Percentiles rank a stretch among this genome's conserved stretches.
Evolutionary conservation across 2,329 filamentous ascomycete species (phyloP).

Genomic region (Epichloe gansuensis): DNA sequence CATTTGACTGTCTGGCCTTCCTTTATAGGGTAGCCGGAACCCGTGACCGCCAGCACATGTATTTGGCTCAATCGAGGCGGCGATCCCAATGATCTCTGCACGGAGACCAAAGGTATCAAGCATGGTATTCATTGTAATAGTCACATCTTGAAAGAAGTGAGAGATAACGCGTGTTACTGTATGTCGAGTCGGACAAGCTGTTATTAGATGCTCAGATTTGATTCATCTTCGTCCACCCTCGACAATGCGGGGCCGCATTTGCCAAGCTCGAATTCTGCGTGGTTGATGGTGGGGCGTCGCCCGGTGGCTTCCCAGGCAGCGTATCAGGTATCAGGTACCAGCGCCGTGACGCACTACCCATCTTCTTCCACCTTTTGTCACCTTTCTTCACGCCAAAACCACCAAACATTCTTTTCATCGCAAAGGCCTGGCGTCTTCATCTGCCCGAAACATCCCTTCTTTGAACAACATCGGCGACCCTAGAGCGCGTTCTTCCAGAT

Average conservation of each 20-base stretch:
- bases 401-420: not conserved
- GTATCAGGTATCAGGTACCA: not conserved
- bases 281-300: not conserved
- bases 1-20: not conserved
- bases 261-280: not conserved
- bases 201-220: too few relatives aligned
- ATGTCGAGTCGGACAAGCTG: too few relatives aligned
- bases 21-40: not conserved
- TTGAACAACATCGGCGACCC: not conserved
- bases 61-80: not conserved
- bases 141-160: too few relatives aligned
- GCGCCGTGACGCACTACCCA: slow-evolving; percentile 1
- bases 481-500: not conserved
- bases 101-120: not conserved
- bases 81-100: not conserved
- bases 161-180: too few relatives aligned
- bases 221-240: not conserved
- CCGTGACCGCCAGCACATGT: not conserved
- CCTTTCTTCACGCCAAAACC: not conserved
- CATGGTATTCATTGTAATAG: not conserved
- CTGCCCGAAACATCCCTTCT: not conserved
- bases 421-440: not conserved
- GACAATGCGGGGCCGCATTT: not conserved
- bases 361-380: not conserved
- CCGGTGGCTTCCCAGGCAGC: not conserved